phyloP scores from a whole-genome alignment of 371 early-diverging fungal species.

The Mortierella sp. region DNA sequence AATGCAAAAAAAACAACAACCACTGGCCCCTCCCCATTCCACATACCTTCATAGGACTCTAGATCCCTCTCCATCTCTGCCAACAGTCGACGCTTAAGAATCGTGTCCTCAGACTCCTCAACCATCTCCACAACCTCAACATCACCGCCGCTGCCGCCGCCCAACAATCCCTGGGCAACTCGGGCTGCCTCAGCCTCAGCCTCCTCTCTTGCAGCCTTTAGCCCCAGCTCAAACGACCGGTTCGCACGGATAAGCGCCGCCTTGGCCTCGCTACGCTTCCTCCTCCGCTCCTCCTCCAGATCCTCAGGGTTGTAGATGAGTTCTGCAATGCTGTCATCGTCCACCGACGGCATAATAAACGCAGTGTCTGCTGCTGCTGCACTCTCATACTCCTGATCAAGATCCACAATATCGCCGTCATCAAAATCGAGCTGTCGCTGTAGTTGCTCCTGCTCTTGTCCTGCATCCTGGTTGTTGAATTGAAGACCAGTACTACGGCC shows the following conservation, averaged over 20 bases:
- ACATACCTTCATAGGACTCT: slow-evolving; percentile 17
- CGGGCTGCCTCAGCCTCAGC: neutral
- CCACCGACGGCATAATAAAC: neutral
- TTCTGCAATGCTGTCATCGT: neutral
- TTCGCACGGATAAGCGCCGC: neutral
- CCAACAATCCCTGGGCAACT: neutral
- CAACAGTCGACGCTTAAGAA: slow-evolving; percentile 10
- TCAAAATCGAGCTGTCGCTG: neutral
- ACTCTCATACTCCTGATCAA: neutral
- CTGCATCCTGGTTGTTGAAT: neutral
- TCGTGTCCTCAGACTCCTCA: slow-evolving; percentile 9
- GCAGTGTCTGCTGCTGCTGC: neutral
- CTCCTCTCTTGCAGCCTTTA: neutral
- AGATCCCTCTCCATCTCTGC: slow-evolving; percentile 13
- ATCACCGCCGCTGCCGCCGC: neutral
- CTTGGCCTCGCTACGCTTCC: neutral
- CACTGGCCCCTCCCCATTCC: too few species aligned
- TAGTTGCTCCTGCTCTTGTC: neutral
- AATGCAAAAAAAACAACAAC: neutral
- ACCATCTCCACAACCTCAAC: neutral
- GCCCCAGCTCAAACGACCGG: neutral
- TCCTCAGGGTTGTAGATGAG: neutral
- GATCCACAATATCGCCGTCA: neutral
- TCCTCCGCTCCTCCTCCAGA: neutral
- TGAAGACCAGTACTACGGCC: too few species aligned